Evolutionary conservation across 768 basidiomycete species (phyloP), one percentile per base, ranked within the genome.

Genomic region (Amyloporia xantha): DNA sequence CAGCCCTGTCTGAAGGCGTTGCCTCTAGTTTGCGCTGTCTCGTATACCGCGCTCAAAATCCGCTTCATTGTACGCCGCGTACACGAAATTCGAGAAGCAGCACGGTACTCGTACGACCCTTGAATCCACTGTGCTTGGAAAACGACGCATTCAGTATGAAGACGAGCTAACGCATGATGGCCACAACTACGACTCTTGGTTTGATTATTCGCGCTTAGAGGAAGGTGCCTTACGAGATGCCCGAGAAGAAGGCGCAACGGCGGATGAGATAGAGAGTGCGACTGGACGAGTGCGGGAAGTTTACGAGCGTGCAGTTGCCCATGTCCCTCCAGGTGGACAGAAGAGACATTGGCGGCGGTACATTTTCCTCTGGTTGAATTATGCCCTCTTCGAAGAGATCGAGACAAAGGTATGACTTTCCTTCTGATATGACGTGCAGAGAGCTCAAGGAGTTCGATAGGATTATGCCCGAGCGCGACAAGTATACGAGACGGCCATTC

Each of bases 71-170:
- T 99, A 98, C 60, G 82, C 93, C 3, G 78, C 93, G 0, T 99
- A 95, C 61, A 95, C 94, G 19, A 91, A 89, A 63, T 98, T 99
- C 54, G 96, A 98, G 71, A 99, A 99, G 66, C 96, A 98, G 60
- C 91, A 93, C 57, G 96, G 96, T 11, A 84, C 87, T 7, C 82
- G 91, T 5, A 76, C 80, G 3, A 84, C 91, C 0, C 80, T 99
- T 21, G 95, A 97, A 65, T 78, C 82, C 35, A 99, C 96, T 5
- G 95, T 99, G 0, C 77, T 97, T 0, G 94, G 94, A 26, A 99
- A 97, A 66, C 83, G 96, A n/a, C 79, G 96, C 33, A 97, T 99
- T 49, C 93, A 98, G 59, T 98, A 99, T 60, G 96, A 99, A 63
- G 96, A 99, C 54, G 96, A 99, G 67, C 68, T 98, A 2, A 65